Conservation (phyloP, 78 protist genomes). For the Dictyostelium citrinum region DNA sequence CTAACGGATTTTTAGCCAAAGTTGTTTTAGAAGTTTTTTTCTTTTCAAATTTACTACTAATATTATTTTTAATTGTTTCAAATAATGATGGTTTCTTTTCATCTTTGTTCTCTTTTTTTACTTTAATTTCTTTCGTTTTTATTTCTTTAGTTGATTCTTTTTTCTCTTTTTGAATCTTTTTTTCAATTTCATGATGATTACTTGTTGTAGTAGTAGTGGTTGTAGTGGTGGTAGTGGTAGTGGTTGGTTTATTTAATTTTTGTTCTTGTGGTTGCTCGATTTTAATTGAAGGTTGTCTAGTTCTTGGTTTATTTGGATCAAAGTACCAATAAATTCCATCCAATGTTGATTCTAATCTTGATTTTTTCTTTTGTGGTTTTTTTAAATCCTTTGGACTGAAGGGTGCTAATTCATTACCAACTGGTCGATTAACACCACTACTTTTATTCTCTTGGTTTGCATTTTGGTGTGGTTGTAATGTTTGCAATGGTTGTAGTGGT, state of each 20-base stretch:
- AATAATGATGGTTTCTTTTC: not conserved
- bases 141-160: not conserved
- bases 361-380: not conserved
- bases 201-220: not conserved
- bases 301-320: not conserved
- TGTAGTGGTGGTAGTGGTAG: not conserved
- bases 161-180: not conserved
- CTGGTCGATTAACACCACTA: not conserved
- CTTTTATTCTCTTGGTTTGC: not conserved
- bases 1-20: not conserved
- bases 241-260: not conserved
- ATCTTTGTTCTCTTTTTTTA: not conserved
- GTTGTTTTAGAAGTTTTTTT: not conserved
- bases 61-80: not conserved
- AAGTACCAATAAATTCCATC: conserved; percentile 1
- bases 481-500: not conserved
- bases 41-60: not conserved
- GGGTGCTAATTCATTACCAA: not conserved
- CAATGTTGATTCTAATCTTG: conserved; percentile 11
- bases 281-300: not conserved
- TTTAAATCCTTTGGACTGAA: not conserved
- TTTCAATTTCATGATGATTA: too few species aligned
- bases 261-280: not conserved
- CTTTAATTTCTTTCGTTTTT: not conserved
- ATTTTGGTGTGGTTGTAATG: not conserved